These are phyloP conservation scores for Clonostachys sp. DNA, from an alignment of 2,329 filamentous ascomycete species.

Conservation along the genomic window DNA sequence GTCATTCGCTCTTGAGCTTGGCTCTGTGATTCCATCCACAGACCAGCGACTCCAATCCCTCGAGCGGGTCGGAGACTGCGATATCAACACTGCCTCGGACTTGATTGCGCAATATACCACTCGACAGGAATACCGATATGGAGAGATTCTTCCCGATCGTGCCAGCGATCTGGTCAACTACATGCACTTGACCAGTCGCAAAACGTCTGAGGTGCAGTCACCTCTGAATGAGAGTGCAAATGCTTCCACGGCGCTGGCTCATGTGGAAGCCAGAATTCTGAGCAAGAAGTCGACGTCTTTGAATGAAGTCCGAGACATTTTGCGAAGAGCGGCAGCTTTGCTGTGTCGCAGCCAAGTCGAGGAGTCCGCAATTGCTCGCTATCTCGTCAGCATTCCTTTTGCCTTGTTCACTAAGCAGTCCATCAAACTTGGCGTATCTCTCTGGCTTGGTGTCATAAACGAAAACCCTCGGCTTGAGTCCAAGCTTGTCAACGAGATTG, in stretches of 20 bases:
- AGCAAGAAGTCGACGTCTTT: conserved; percentile 67
- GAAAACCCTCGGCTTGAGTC: conserved; percentile 89
- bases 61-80: conserved; percentile 66
- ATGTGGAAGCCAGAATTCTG: conserved; percentile 67
- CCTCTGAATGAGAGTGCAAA: conserved; percentile 51
- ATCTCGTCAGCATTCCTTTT: conserved; percentile 91
- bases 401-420: conserved; percentile 90
- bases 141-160: conserved; percentile 68
- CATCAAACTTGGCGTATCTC: conserved; percentile 88
- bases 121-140: conserved; percentile 89
- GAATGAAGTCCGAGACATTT: conserved; percentile 71
- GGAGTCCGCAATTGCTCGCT: conserved; percentile 75
- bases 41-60: conserved; percentile 84
- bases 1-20: conserved; percentile 92
- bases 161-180: conserved; percentile 61
- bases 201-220: conserved; percentile 45
- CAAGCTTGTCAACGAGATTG: conserved; percentile 79
- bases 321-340: conserved; percentile 80
- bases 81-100: conserved; percentile 89
- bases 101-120: conserved; percentile 97
- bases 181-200: conserved; percentile 45
- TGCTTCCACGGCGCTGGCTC: conserved; percentile 61
- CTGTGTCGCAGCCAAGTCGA: conserved; percentile 75
- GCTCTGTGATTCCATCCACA: conserved; percentile 76
- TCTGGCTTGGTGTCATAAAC: conserved; percentile 96